Conservation (phyloP, 2,329 filamentous ascomycete species). For the Pseudogymnoascus destructans region DNA sequence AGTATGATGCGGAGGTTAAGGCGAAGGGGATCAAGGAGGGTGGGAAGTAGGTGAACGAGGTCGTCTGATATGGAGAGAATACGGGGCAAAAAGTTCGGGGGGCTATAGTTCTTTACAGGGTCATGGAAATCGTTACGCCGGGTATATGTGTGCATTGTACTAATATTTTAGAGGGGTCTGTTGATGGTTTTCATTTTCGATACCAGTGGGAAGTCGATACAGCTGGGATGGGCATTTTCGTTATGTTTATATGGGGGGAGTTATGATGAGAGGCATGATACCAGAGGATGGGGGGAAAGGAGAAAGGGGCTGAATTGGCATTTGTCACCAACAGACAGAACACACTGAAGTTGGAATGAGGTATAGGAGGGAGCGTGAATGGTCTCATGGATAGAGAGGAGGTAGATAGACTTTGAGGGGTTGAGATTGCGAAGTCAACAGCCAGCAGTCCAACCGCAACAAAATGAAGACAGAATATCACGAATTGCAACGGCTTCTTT, state of each 20-base stretch:
- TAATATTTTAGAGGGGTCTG: background rate
- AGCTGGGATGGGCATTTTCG: slow-evolving; percentile 1
- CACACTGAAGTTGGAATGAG: background rate
- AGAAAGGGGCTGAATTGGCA: background rate
- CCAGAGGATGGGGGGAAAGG: background rate
- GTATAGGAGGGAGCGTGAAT: background rate
- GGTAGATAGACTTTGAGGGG: background rate
- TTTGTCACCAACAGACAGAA: background rate
- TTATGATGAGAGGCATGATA: slow-evolving; percentile 2
- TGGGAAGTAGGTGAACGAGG: background rate
- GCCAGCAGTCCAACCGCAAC: background rate
- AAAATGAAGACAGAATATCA: slow-evolving; percentile 1
- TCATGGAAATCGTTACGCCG: background rate
- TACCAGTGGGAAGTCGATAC: background rate
- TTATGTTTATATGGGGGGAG: slow-evolving; percentile 6
- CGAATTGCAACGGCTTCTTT: background rate
- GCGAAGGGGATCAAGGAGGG: background rate
- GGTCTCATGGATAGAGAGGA: background rate
- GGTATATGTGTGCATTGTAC: slow-evolving; percentile 5
- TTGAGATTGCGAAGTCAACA: background rate
- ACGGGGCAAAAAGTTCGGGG: background rate
- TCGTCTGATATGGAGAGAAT: background rate
- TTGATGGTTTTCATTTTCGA: background rate
- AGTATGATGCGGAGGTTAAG: slow-evolving; percentile 1
- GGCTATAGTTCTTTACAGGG: slow-evolving; percentile 4